Evolutionary conservation across 1,139 yeast species (phyloP).

Genomic region (Zhuliangozyma blackwelliae): DNA sequence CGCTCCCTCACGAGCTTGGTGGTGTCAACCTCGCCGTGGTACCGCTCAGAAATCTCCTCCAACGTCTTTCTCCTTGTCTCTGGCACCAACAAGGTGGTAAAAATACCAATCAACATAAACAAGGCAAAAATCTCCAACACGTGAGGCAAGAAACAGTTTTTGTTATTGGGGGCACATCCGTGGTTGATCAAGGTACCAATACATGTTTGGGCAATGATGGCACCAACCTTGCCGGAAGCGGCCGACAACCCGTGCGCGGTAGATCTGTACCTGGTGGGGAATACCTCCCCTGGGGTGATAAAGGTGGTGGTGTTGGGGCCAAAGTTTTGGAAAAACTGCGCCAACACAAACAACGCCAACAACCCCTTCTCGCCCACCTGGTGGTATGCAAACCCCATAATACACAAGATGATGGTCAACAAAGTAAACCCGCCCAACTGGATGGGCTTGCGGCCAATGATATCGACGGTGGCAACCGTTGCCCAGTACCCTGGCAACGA

Average conservation of each 20-base stretch:
- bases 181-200: slow-evolving; percentile 80
- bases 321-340: slow-evolving; percentile 83
- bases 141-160: slow-evolving; percentile 79
- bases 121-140: slow-evolving; percentile 91
- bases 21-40: slow-evolving; percentile 70
- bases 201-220: slow-evolving; percentile 90
- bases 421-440: slow-evolving; percentile 71
- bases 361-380: slow-evolving; percentile 57
- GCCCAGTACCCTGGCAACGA: slow-evolving; percentile 90
- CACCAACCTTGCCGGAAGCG: slow-evolving; percentile 94
- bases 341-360: slow-evolving; percentile 68
- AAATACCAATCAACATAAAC: slow-evolving; percentile 78
- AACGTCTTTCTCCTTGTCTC: slow-evolving; percentile 89
- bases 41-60: slow-evolving; percentile 72
- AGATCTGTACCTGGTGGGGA: slow-evolving; percentile 97
- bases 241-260: slow-evolving; percentile 98
- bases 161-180: slow-evolving; percentile 56
- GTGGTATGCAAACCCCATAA: slow-evolving; percentile 77
- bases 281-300: slow-evolving; percentile 92
- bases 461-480: slow-evolving; percentile 71
- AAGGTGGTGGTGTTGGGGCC: slow-evolving; percentile 97
- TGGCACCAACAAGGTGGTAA: slow-evolving; percentile 64
- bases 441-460: slow-evolving; percentile 75
- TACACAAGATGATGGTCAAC: slow-evolving; percentile 64
- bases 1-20: slow-evolving; percentile 37